Percentiles rank a stretch among this genome's conserved stretches.
Evolutionary conservation across 2,329 filamentous ascomycete species (phyloP).

Genomic region (Lasiodiplodia theobromae): DNA sequence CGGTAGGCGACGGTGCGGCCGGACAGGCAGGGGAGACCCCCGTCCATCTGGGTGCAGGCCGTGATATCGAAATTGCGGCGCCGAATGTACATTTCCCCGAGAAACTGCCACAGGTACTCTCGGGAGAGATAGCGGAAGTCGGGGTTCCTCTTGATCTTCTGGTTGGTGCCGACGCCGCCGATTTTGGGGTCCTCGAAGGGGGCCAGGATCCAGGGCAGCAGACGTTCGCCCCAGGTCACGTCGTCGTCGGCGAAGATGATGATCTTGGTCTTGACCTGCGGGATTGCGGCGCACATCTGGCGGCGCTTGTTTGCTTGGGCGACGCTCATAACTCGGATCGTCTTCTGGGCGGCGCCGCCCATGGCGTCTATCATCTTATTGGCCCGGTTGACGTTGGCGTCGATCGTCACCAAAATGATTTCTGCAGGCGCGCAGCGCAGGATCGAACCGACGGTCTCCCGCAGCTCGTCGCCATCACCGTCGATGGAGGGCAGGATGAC

Average conservation of each 20-base stretch:
- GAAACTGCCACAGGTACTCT: conserved; percentile 79
- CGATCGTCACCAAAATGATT: conserved; percentile 86
- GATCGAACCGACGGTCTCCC: conserved; percentile 80
- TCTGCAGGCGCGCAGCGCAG: conserved; percentile 72
- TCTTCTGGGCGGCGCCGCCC: conserved; percentile 54
- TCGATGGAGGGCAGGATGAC: conserved; percentile 94
- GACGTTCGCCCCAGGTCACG: conserved; percentile 86
- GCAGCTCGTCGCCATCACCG: conserved; percentile 82
- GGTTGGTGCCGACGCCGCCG: conserved; percentile 91
- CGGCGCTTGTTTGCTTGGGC: conserved; percentile 93
- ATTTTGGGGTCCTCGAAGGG: conserved; percentile 86
- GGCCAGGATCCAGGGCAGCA: conserved; percentile 90
- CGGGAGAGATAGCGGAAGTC: conserved; percentile 37
- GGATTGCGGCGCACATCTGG: conserved; percentile 90
- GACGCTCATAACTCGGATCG: conserved; percentile 77
- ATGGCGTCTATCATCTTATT: conserved; percentile 62
- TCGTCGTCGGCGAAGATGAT: conserved; percentile 96
- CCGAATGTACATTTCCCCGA: conserved; percentile 91
- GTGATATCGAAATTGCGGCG: conserved; percentile 96
- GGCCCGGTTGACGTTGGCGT: conserved; percentile 75
- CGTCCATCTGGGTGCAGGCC: conserved; percentile 92
- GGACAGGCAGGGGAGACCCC: conserved; percentile 95
- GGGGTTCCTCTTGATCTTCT: conserved; percentile 77
- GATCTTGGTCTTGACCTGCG: conserved; percentile 80
- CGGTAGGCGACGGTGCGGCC: conserved; percentile 93